Evolutionary conservation across 176 grass and related monocot species (phyloP).

Genomic region (Dendrocalamus sinicus): DNA sequence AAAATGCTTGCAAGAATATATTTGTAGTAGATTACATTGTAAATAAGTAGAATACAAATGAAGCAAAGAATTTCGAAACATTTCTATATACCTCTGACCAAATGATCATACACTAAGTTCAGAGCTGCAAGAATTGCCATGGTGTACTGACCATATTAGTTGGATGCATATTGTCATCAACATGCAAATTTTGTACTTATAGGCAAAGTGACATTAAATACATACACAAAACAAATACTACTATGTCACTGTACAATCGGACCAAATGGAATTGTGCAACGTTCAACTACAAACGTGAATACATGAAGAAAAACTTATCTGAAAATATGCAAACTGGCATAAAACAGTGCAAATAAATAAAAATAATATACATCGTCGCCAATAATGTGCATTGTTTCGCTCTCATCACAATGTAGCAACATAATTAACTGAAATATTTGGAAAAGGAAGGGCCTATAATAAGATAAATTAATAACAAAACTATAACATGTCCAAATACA

Average conservation of each 20-base stretch:
- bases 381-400: background rate
- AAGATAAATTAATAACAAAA: conserved; percentile 34
- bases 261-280: conserved; percentile 17
- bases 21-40: background rate
- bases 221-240: conserved; percentile 22
- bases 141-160: conserved; percentile 38
- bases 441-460: conserved; percentile 13
- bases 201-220: conserved; percentile 23
- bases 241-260: background rate
- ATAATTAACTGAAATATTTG: conserved; percentile 21
- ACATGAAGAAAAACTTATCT: conserved; percentile 21
- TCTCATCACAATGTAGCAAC: conserved; percentile 43
- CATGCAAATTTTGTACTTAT: conserved; percentile 30
- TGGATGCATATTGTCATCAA: conserved; percentile 36
- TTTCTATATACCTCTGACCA: conserved; percentile 64
- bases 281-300: conserved; percentile 25
- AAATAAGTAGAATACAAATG: conserved; percentile 31
- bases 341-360: conserved; percentile 4
- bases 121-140: conserved; percentile 52
- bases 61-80: conserved; percentile 44
- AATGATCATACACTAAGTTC: conserved; percentile 54
- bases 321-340: conserved; percentile 19
- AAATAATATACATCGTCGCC: background rate
- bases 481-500: conserved; percentile 32
- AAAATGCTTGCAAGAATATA: conserved; percentile 1